phyloP scores from a whole-genome alignment of 805 yeast species.

The Tetrapisispora pingtungensis region DNA sequence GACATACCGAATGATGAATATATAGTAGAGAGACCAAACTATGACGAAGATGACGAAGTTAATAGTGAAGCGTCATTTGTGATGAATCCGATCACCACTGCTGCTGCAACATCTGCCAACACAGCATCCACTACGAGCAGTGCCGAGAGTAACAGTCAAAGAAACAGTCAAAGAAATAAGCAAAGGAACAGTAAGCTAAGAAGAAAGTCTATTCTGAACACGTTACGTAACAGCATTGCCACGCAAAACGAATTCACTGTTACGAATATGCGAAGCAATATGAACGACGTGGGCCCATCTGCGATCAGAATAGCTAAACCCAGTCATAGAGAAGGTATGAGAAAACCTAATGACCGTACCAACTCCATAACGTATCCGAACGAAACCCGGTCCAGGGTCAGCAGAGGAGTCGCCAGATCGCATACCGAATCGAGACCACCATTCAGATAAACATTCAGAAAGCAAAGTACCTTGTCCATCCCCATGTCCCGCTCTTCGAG shows the following conservation, averaged over 20 bases:
- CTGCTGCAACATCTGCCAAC: no score
- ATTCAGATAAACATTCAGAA: background rate
- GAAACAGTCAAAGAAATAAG: background rate
- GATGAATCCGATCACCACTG: slow-evolving; percentile 17
- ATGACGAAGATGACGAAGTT: slow-evolving; percentile 18
- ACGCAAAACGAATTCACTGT: background rate
- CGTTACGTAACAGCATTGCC: slow-evolving; percentile 23
- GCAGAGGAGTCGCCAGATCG: background rate
- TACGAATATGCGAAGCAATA: background rate
- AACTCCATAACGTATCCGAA: background rate
- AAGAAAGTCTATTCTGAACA: slow-evolving; percentile 27
- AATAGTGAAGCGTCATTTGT: slow-evolving; percentile 29
- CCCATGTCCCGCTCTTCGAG: no score
- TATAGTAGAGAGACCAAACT: background rate
- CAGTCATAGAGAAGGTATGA: background rate
- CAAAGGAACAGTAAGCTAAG: slow-evolving; percentile 14
- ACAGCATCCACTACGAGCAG: no score
- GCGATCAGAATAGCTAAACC: background rate
- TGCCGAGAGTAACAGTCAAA: no score
- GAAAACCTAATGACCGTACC: background rate
- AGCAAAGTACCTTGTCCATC: no score
- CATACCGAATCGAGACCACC: slow-evolving; percentile 1
- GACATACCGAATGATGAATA: background rate
- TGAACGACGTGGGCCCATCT: background rate
- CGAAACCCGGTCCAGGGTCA: background rate